phyloP scores from a whole-genome alignment of 2,329 filamentous ascomycete species.

The Fusarium setosum region DNA sequence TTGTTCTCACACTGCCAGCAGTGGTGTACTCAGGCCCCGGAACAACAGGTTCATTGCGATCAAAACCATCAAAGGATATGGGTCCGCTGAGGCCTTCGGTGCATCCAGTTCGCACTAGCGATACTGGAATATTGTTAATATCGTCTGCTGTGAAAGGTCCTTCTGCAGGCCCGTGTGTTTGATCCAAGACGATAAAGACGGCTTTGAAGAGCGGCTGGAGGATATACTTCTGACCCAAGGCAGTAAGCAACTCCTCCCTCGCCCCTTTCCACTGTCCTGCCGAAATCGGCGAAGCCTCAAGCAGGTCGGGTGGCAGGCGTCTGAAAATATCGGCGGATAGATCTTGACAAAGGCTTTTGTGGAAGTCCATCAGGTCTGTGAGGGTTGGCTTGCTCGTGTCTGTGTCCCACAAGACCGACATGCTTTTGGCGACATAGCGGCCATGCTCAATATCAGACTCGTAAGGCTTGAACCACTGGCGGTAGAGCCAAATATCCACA shows the following conservation, averaged over 20 bases:
- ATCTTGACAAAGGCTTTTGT: conserved; percentile 3
- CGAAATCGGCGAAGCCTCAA: not conserved
- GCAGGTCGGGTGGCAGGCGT: not conserved
- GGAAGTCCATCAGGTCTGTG: not conserved
- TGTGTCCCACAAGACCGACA: not conserved
- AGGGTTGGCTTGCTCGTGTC: not conserved
- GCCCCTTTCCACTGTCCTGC: not conserved
- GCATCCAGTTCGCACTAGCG: not conserved
- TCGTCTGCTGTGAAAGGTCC: not conserved
- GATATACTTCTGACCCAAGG: not conserved
- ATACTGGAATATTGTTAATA: not conserved
- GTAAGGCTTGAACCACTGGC: conserved; percentile 8
- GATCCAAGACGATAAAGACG: not conserved
- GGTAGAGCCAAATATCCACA: conserved; percentile 14
- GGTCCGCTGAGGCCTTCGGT: not conserved
- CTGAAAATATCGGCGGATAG: not conserved
- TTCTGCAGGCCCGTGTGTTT: not conserved
- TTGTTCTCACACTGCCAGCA: not conserved
- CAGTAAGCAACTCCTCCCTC: not conserved
- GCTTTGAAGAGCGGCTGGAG: not conserved
- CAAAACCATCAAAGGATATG: not conserved
- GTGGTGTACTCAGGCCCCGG: not conserved
- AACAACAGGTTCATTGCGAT: not conserved
- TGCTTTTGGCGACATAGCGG: not conserved
- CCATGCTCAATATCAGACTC: conserved; percentile 1